Base-by-base conservation (phyloP, 208 protist genomes). In the Leishmania amazonensis region DNA sequence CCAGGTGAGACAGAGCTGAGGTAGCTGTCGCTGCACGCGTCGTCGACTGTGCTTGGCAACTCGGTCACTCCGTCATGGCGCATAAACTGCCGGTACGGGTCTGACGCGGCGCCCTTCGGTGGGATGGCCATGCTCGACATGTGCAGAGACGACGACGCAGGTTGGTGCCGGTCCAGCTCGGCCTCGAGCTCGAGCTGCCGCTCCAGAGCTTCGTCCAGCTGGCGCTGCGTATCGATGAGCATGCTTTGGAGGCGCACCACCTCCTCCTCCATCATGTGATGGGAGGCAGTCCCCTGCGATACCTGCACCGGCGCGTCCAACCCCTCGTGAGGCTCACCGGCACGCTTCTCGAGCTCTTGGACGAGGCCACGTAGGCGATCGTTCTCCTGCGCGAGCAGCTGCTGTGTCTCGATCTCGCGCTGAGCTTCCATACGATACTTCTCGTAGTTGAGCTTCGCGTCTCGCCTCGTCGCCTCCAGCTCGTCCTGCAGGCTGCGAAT, bases 401-500 rank as follows among this genome's bases (percentile, higher is more conserved):
- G 77, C 76, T 83, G 80, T 28, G 79, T 84, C 53, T 84, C 76
- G 5, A 81, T 57, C 75, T 84, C 76, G 45, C 77, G 60, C 67
- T 85, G 83, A 49, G 80, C 83, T 70, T 85, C 83, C 9, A 85
- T 45, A 6, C 83, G 83, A 47, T 82, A 85, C 67, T 79, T 81
- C 65, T 85, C 83, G 58, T 82, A 85, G 72, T 85, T 85, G 54
- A 82, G 13, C 54, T 79, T 78, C 24, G 83, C 77, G 38, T 85
- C 83, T 21, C 78, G 80, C 85, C 81, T 80, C 73, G 58, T 73
- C 24, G 8, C 38, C 78, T 85, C 71, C 51, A 83, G 40, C 11
- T 84, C 87, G 28, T 84, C 60, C 81, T 89, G 75, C 21, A 91
- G 80, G 31, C 54, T 57, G 53, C 60, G 72, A 31, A 89, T 86